A percentile compares a stretch with the other conserved stretches of the same genome.
These are phyloP conservation scores for Monosporozyma yasuniensis DNA, from an alignment of 805 yeast genomes.

Conservation along the genomic window DNA sequence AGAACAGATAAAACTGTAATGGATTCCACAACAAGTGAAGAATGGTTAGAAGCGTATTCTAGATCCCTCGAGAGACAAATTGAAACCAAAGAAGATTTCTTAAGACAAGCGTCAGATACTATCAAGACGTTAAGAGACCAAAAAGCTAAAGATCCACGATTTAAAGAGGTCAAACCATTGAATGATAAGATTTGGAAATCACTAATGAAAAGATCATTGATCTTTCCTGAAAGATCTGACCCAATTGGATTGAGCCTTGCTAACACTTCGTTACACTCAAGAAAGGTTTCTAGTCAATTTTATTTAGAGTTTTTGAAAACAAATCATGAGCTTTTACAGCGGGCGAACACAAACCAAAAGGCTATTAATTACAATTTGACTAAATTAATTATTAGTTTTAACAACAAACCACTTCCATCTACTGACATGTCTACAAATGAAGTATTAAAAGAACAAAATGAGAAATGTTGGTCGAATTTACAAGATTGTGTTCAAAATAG, in stretches of 20 bases:
- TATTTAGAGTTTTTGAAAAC: conserved; percentile 8
- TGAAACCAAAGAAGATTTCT: conserved; percentile 19
- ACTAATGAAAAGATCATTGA: conserved; percentile 19
- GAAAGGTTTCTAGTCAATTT: conserved; percentile 11
- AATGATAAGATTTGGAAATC: conserved; percentile 12
- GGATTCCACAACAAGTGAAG: neutral
- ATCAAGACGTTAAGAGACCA: conserved; percentile 9
- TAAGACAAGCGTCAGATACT: conserved; percentile 18
- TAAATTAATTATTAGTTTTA: conserved; percentile 5
- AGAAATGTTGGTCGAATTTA: neutral
- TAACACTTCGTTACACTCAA: conserved; percentile 10
- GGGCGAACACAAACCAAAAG: conserved; percentile 10
- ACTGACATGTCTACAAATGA: neutral
- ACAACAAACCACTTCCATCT: neutral
- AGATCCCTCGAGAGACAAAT: conserved; percentile 19
- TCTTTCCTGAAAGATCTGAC: conserved; percentile 27
- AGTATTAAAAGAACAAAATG: neutral
- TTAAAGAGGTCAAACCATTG: neutral
- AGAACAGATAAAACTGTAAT: neutral
- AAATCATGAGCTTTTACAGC: conserved; percentile 3
- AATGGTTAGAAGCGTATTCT: conserved; percentile 12
- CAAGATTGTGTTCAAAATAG: neutral
- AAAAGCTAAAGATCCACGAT: neutral
- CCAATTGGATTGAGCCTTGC: conserved; percentile 25
- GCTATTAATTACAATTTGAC: conserved; percentile 14